Evolutionary conservation across 2,329 filamentous ascomycete species (phyloP), one percentile per base, ranked within the genome.

Genomic region (Juglanconis sp.): DNA sequence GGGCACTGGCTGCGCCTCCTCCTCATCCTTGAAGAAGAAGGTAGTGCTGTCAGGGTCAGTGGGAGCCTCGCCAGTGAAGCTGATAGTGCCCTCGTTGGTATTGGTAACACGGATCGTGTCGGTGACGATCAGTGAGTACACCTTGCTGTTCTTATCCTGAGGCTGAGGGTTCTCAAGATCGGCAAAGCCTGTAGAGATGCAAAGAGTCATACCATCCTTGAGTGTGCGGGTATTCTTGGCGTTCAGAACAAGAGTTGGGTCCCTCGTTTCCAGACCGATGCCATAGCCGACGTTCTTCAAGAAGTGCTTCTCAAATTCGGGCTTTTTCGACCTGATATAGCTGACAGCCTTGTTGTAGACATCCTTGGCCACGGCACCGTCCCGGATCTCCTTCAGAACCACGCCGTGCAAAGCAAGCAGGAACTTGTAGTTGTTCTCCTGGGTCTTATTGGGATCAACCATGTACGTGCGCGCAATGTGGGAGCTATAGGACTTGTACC

Each of bases 21-120:
- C 92, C 63, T 96, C 92, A 67, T 98, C 94, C 71, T 96, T 96
- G 81, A 99, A 99, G 77, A 97, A 98, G 80, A 99, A 99, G 0
- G 94, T 96, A 44, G 94, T 94, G 4, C 92, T 92, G 69, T 98
- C 95, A 61, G 96, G 86, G 70, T 96, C 94, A 34, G 91, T 90
- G 2, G 93, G 88, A 0, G 94, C 93, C 71, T 97, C 93, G 61
- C 92, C 92, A 17, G 95, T 99, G 76, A 99, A 98, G 34, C 97
- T 87, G 36, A 92, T 88, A 0, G 89, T 61, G 17, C 58, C 85
- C 54, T 96, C 92, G n/a, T 78, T 78, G 5, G 85, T 80, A 13
- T 78, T 78, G 5, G 89, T 91, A 53, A 97, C 92, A 68, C 95
- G 91, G 49, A 99, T 88, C 0, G 96, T 99, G 74, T 99, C 95